These are phyloP conservation scores for Zoysia matrella DNA, from an alignment of 202 grass and related monocot genomes.

Conservation along the genomic window DNA sequence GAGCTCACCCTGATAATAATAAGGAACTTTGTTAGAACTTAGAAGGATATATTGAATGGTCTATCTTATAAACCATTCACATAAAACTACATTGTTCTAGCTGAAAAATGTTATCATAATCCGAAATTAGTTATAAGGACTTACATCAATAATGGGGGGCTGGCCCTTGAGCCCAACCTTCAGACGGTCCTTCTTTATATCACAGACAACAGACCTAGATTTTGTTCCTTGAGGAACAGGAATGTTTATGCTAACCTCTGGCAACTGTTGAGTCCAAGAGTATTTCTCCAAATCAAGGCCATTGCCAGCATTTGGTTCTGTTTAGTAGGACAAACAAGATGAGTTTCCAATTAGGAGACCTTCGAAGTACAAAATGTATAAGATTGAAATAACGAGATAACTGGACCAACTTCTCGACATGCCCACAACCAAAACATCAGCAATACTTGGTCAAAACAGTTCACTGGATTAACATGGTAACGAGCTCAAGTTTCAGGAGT, in stretches of 20 bases:
- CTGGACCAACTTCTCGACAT: background rate
- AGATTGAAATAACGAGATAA: background rate
- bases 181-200: conserved; percentile 88
- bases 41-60: background rate
- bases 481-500: background rate
- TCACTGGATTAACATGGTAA: background rate
- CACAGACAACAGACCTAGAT: conserved; percentile 83
- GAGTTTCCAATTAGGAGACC: background rate
- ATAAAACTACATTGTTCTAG: background rate
- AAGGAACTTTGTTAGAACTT: background rate
- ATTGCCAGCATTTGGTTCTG: conserved; percentile 90
- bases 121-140: conserved; percentile 17
- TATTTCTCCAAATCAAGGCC: conserved; percentile 99
- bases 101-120: background rate
- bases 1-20: conserved; percentile 72
- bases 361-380: background rate
- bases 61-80: background rate
- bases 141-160: conserved; percentile 88
- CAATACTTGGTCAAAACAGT: background rate
- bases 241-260: conserved; percentile 76
- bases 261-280: conserved; percentile 90
- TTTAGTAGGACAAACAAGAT: conserved; percentile 12
- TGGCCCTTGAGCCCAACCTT: conserved; percentile 94
- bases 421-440: background rate
- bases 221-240: conserved; percentile 91